Percentiles rank a stretch among this genome's conserved stretches.
These are phyloP conservation scores for Babesia bovis DNA, from an alignment of 169 alveolate genomes.

Conservation along the genomic window DNA sequence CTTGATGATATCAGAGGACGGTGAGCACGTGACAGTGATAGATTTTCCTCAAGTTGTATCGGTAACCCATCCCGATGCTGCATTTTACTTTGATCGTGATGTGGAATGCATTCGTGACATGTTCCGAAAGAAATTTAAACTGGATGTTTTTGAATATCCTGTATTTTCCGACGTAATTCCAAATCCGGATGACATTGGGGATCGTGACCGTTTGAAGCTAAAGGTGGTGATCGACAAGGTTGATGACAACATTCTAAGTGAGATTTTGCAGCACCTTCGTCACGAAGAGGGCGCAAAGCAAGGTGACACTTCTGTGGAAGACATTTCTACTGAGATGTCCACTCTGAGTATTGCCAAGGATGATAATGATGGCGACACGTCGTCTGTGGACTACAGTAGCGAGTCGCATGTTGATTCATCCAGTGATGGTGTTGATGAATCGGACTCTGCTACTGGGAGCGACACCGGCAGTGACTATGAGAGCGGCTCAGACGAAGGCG, in stretches of 20 bases:
- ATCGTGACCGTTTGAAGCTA: constrained; percentile 24
- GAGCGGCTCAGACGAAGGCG: background rate
- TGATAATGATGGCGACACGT: constrained; percentile 1
- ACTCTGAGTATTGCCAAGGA: constrained; percentile 14
- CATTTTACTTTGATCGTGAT: constrained; percentile 91
- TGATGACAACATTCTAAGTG: constrained; percentile 47
- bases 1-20: constrained; percentile 84
- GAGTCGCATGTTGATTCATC: background rate
- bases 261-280: constrained; percentile 60
- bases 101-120: constrained; percentile 89
- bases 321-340: constrained; percentile 11
- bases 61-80: constrained; percentile 93
- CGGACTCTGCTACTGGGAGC: constrained; percentile 13
- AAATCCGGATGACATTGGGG: constrained; percentile 1
- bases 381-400: background rate
- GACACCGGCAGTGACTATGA: constrained; percentile 15
- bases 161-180: constrained; percentile 59
- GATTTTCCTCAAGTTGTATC: constrained; percentile 98
- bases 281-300: constrained; percentile 46
- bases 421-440: background rate
- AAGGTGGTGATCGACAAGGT: constrained; percentile 56
- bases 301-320: constrained; percentile 6
- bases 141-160: constrained; percentile 88
- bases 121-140: constrained; percentile 88
- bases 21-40: constrained; percentile 86